Evolutionary conservation across 192 early-diverging fungal genomes (phyloP), one percentile per base, ranked within the genome.

Genomic region (Paraglomus occultum): DNA sequence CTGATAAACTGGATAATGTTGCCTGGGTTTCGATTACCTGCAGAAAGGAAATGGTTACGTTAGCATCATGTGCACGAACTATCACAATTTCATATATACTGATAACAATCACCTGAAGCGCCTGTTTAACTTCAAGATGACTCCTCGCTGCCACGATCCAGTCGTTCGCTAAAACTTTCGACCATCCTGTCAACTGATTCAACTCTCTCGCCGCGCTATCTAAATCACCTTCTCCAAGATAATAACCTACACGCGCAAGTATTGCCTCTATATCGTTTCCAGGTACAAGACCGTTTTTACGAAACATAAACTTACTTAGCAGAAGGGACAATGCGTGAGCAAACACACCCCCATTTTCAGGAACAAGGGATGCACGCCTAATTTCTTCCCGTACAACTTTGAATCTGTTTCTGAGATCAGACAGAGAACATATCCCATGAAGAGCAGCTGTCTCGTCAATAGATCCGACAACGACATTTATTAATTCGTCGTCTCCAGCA

Each of bases 141-240:
- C 80, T 80, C 49, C 94, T 86, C 0, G 94, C 92, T 39, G 84
- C 80, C 38, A 77, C 75, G 31, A 98, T 79, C 96, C 96, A 98
- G 79, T 95, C 96, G 75, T 82, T 73, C 15, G 93, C 90, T 54
- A 98, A 77, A 71, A 78, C 81, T 77, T 90, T 90, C 14, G 91
- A 85, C 96, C 96, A 98, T 8, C 96, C 95, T 50, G 77, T 86
- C 53, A 98, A 79, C 77, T 95, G 94, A 79, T 97, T 97, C 67
- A 97, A 76, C 75, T 98, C 95, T 71, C 96, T 85, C 12, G 91
- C 78, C 10, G 95, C 95, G 64, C 79, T 78, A 51, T 97, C 95
- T 63, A 98, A 74, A 76, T 98, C 91, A 20, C 86, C 85, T 60
- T 85, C 83, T 60, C 80, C 68, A 62, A 98, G 78, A 76, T 90